phyloP scores from a whole-genome alignment of 2,329 filamentous ascomycete genomes.

The Clathrospora elynae region DNA sequence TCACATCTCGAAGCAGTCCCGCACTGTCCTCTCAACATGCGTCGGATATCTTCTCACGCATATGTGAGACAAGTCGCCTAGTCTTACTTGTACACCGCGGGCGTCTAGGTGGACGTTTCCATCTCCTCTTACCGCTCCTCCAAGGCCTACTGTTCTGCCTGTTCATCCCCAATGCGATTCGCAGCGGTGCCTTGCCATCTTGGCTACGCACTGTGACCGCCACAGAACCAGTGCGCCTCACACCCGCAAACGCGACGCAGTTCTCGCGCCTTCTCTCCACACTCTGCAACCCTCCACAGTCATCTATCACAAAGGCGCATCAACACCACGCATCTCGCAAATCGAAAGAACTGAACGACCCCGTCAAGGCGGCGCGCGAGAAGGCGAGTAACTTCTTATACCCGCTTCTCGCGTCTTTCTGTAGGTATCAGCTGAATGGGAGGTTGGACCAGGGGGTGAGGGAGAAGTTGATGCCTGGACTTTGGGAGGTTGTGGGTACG shows the following conservation, averaged over 20 bases:
- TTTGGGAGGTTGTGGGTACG: conserved; percentile 48
- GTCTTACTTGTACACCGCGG: conserved; percentile 63
- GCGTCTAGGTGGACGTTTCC: conserved; percentile 64
- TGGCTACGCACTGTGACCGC: conserved; percentile 35
- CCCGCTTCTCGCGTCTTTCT: conserved; percentile 63
- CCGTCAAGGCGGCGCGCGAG: conserved; percentile 63
- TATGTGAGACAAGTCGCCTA: conserved; percentile 59
- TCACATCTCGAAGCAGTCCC: conserved; percentile 42
- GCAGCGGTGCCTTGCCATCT: conserved; percentile 32
- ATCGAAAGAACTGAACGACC: conserved; percentile 58
- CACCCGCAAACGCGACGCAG: conserved; percentile 53
- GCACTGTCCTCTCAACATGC: conserved; percentile 30
- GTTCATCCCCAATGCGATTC: conserved; percentile 54
- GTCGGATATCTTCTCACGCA: conserved; percentile 57
- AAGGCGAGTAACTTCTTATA: conserved; percentile 63
- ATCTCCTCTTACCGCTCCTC: conserved; percentile 62
- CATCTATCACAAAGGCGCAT: conserved; percentile 55
- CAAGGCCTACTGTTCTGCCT: conserved; percentile 61
- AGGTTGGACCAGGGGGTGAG: conserved; percentile 59
- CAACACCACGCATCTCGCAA: conserved; percentile 36
- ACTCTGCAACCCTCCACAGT: conserved; percentile 65
- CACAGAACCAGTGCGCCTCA: conserved; percentile 31
- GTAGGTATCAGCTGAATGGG: conserved; percentile 56
- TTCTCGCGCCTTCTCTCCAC: conserved; percentile 63
- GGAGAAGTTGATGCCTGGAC: conserved; percentile 62